phyloP scores from a whole-genome alignment of 2,329 filamentous ascomycete species.

The Aspergillus ochraceus region DNA sequence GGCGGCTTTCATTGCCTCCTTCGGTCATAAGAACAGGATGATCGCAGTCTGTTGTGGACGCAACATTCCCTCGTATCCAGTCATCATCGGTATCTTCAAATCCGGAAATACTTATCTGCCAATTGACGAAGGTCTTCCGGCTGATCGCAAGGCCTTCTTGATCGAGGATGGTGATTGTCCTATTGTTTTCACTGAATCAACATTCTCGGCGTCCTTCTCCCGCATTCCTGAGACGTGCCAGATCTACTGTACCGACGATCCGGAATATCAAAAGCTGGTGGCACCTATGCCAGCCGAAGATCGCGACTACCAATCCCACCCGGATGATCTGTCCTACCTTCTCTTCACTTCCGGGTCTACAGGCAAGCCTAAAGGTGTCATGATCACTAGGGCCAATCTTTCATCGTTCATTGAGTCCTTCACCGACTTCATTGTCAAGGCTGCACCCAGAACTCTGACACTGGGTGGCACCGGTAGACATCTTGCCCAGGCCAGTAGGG shows the following conservation, averaged over 20 bases:
- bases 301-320: conserved; percentile 13
- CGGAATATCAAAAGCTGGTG: conserved; percentile 15
- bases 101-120: conserved; percentile 38
- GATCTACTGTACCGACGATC: conserved; percentile 24
- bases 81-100: conserved; percentile 34
- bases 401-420: conserved; percentile 32
- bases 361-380: conserved; percentile 92
- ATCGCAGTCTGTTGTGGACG: conserved; percentile 31
- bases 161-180: conserved; percentile 28
- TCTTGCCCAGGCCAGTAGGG: conserved; percentile 34
- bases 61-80: conserved; percentile 27
- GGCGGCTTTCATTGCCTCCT: conserved; percentile 22
- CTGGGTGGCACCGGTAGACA: conserved; percentile 31
- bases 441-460: conserved; percentile 23
- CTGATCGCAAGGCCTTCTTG: conserved; percentile 30
- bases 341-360: conserved; percentile 95
- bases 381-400: conserved; percentile 69
- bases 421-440: conserved; percentile 26
- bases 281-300: conserved; percentile 18
- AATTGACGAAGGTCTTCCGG: conserved; percentile 32
- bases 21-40: conserved; percentile 23
- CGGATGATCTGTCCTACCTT: conserved; percentile 44
- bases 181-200: conserved; percentile 29
- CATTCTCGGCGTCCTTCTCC: conserved; percentile 18
- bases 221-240: conserved; percentile 20